Evolutionary conservation across 805 yeast species (phyloP), one percentile per base, ranked within the genome.

Genomic region (Cyberlindnera samutprakarnensis): DNA sequence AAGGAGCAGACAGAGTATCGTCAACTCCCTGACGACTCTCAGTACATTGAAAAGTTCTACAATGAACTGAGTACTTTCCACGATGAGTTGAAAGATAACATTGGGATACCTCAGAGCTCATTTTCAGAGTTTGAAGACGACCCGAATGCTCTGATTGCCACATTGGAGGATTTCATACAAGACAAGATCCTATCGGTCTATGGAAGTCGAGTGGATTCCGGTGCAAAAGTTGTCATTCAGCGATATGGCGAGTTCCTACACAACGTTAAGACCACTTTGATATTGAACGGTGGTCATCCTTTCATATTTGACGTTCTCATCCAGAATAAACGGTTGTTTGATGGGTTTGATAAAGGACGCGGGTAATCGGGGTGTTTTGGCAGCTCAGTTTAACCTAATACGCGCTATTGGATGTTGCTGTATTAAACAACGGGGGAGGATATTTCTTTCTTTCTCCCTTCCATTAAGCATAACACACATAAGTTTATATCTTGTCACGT

Each of bases 221-320:
- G 52, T 2, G 37, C 47, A 9, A 15, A 30, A 29, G 28, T 43
- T 4, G 43, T 46, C 7, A 21, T 46, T 10, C 53, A 54, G 25
- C 44, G 56, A 23, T 59, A 56, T 34, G 36, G 53, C 7, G 59
- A 60, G 29, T 62, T 70, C 36, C 48, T 66, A 6, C 53, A 54
- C 20, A 68, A 64, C 27, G 57, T 70, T 28, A 60, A 61, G 42
- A 46, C 62, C 35, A 58, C 76, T 21, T 50, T 70, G 26, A 52
- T 56, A 13, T 43, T 71, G 21, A 78, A 78, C 43, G 78, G 80
- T 13, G 79, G 78, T 1, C 69, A 74, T 43, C 61, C 78, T 2
- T 70, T 69, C 32, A 63, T 72, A 10, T 63, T 78, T 44, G 86
- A 78, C 44, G 59, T 78, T 1, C 47, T 78, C 25, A 27, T 48